These are phyloP conservation scores for Epichloe scottii DNA, from an alignment of 2,329 filamentous ascomycete species.

Conservation along the genomic window DNA sequence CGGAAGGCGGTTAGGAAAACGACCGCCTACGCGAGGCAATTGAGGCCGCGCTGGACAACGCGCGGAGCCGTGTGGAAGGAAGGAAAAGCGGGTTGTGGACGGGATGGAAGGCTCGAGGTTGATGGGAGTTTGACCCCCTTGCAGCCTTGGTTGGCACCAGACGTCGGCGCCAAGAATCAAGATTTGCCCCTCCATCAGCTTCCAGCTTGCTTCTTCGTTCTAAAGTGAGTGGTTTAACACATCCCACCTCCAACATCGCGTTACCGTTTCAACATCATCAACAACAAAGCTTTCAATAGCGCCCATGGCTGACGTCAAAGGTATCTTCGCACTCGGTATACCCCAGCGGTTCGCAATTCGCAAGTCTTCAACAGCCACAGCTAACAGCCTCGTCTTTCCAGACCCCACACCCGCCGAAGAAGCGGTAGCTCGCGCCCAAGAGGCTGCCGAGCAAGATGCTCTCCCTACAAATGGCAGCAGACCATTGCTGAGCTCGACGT, in stretches of 20 bases:
- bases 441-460: conserved; percentile 75
- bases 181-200: not conserved
- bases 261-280: not conserved
- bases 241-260: not conserved
- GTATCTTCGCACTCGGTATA: not conserved
- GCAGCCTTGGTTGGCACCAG: too few species aligned
- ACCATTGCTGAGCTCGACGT: conserved; percentile 82
- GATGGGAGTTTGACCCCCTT: not conserved
- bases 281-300: not conserved
- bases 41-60: not conserved
- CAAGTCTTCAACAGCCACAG: not conserved
- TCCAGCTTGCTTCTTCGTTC: not conserved
- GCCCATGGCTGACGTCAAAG: conserved; percentile 4
- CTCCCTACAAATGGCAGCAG: conserved; percentile 98
- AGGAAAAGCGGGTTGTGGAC: too few species aligned
- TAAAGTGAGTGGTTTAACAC: not conserved
- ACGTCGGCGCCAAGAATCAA: too few species aligned
- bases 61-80: too few species aligned
- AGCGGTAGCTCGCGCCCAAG: conserved; percentile 52
- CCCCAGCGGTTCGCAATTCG: not conserved
- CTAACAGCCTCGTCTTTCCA: conserved; percentile 12
- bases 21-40: not conserved
- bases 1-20: not conserved
- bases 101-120: not conserved
- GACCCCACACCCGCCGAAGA: conserved; percentile 44